Conservation (phyloP, 345 rosid genomes). For the Eucalyptus erythrocorys region DNA sequence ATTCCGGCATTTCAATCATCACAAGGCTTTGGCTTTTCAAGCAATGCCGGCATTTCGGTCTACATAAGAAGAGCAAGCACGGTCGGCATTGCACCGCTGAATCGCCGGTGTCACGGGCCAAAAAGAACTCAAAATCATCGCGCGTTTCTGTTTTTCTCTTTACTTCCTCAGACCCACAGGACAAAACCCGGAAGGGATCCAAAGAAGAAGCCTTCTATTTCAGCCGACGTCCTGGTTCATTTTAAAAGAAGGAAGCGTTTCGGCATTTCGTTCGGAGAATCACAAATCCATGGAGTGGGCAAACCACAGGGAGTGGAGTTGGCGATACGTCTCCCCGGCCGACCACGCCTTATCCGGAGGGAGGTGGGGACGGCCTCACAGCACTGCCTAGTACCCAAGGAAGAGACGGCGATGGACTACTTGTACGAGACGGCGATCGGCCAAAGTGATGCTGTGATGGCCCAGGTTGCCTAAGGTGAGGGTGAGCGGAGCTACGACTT, state of each 20-base stretch:
- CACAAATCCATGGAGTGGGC: too few species aligned
- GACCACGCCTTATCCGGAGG: background rate
- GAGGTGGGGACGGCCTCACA: background rate
- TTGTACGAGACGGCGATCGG: background rate
- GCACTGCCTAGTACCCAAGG: rapidly evolving
- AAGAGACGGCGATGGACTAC: background rate
- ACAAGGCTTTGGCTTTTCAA: background rate
- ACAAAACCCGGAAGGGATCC: too few species aligned
- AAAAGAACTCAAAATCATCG: too few species aligned
- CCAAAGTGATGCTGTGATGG: background rate
- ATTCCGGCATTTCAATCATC: background rate
- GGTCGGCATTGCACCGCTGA: background rate
- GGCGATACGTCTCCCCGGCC: rapidly evolving
- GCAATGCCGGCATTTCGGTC: background rate
- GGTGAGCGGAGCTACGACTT: background rate
- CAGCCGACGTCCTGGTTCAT: too few species aligned
- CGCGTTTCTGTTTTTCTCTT: too few species aligned
- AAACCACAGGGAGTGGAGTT: background rate
- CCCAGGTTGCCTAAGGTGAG: background rate
- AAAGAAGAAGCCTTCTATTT: too few species aligned
- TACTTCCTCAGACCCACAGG: too few species aligned
- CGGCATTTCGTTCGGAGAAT: too few species aligned
- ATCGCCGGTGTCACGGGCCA: background rate
- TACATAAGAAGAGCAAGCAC: background rate
- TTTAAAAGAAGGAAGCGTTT: too few species aligned